phyloP scores from a whole-genome alignment of 345 rosid genomes.

The Limnanthes douglasii region DNA sequence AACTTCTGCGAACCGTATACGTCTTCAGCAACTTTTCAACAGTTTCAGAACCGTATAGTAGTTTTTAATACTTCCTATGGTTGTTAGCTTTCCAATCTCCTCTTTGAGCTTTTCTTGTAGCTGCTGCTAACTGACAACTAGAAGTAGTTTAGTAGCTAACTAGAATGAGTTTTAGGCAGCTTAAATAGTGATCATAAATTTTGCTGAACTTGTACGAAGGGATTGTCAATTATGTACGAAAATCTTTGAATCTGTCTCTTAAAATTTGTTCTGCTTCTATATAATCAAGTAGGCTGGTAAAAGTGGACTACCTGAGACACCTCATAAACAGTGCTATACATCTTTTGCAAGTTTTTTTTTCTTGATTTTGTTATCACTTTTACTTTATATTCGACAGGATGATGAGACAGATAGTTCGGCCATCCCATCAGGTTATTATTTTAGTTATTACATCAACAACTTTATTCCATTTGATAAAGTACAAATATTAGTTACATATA shows the following conservation, averaged over 20 bases:
- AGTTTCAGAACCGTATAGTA: too few species aligned
- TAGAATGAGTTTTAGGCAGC: too few species aligned
- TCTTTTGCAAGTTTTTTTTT: slow-evolving; percentile 3
- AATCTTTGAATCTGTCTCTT: not conserved
- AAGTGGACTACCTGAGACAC: too few species aligned
- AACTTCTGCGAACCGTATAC: too few species aligned
- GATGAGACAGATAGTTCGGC: slow-evolving; percentile 59
- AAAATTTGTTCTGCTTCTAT: not conserved
- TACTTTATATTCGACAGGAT: slow-evolving; percentile 29
- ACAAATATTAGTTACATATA: not conserved
- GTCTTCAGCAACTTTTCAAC: not conserved
- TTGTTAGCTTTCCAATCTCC: too few species aligned
- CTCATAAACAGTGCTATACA: not conserved
- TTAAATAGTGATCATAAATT: too few species aligned
- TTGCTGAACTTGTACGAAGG: too few species aligned
- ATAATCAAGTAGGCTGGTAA: slow-evolving; percentile 3
- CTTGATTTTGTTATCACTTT: slow-evolving; percentile 2
- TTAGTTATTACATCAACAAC: too few species aligned
- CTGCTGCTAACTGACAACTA: not conserved
- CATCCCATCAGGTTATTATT: slow-evolving; percentile 44
- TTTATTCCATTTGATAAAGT: slow-evolving; percentile 3
- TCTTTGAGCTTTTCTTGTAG: not conserved
- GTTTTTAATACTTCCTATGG: too few species aligned
- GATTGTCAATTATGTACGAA: too few species aligned
- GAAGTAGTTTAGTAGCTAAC: not conserved